A percentile compares a stretch with the other conserved stretches of the same genome.
These are phyloP conservation scores for Coprinopsis sp. DNA, from an alignment of 768 basidiomycete genomes.

Conservation along the genomic window DNA sequence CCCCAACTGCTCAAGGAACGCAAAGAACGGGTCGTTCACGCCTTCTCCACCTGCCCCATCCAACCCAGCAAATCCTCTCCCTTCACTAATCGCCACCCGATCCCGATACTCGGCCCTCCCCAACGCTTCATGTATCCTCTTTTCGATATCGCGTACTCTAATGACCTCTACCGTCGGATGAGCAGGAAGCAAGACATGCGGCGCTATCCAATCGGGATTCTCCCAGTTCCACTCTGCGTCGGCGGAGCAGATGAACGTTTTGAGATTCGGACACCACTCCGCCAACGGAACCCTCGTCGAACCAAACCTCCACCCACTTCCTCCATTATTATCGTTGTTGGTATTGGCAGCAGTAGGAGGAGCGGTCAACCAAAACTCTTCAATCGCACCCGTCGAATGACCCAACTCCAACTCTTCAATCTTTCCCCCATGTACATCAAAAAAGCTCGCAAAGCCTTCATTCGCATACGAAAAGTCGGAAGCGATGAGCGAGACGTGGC, in stretches of 20 bases:
- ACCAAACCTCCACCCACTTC: not conserved
- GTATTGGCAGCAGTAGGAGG: conserved; percentile 22
- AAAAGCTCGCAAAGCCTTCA: conserved; percentile 60
- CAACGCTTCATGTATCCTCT: conserved; percentile 34
- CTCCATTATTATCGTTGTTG: not conserved
- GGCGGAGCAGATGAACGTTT: conserved; percentile 67
- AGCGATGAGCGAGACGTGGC: conserved; percentile 62
- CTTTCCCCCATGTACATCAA: conserved; percentile 58
- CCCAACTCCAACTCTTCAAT: conserved; percentile 67
- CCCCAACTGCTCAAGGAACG: conserved; percentile 60
- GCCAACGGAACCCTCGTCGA: conserved; percentile 42
- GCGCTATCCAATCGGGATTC: conserved; percentile 75
- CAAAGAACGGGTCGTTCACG: conserved; percentile 54
- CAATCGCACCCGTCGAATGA: conserved; percentile 62
- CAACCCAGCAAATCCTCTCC: not conserved
- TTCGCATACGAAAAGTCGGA: conserved; percentile 71
- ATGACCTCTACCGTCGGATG: conserved; percentile 62
- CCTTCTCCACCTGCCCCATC: conserved; percentile 4
- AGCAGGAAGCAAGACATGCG: conserved; percentile 63
- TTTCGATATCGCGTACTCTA: conserved; percentile 70
- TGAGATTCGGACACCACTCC: conserved; percentile 68
- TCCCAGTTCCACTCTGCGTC: conserved; percentile 83
- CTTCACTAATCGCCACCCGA: conserved; percentile 20
- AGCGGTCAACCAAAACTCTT: conserved; percentile 60
- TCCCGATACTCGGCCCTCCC: conserved; percentile 35